A percentile compares a stretch with the other conserved stretches of the same genome.
Evolutionary conservation across 192 early-diverging fungal species (phyloP).

Genomic region (Coemansia sp.): DNA sequence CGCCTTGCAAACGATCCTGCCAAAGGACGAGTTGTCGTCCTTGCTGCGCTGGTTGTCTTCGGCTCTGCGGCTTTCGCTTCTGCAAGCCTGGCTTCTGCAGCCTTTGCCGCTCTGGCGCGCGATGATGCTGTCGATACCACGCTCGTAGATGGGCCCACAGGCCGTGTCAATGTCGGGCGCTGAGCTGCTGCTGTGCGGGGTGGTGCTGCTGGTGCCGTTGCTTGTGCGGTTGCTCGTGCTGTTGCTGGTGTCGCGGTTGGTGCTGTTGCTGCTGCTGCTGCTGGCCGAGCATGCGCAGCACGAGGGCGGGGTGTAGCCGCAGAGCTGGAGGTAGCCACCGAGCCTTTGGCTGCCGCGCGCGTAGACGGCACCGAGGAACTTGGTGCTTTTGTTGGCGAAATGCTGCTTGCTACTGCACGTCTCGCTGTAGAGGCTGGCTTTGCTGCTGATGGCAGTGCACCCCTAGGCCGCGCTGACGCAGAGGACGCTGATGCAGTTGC

Average conservation of each 20-base stretch:
- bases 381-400: background rate
- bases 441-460: background rate
- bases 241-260: no score
- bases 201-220: conserved; percentile 8
- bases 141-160: conserved; percentile 1
- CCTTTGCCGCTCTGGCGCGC: conserved; percentile 29
- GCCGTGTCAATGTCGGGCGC: background rate
- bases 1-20: conserved; percentile 1
- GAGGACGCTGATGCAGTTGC: background rate
- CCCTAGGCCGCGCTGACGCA: background rate
- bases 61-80: background rate
- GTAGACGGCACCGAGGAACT: background rate
- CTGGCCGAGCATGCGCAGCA: background rate
- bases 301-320: conserved; percentile 3
- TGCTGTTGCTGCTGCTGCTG: conserved; percentile 9
- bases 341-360: background rate
- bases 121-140: conserved; percentile 26
- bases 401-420: conserved; percentile 2
- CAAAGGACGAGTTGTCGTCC: background rate
- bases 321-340: background rate
- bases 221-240: no score
- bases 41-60: background rate
- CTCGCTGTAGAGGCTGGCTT: background rate
- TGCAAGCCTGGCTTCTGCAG: conserved; percentile 21
- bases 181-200: conserved; percentile 13